Percentiles rank a stretch among this genome's conserved stretches.
Conservation (phyloP, 164 flowering plant species). For the Nymphaea thermarum region DNA sequence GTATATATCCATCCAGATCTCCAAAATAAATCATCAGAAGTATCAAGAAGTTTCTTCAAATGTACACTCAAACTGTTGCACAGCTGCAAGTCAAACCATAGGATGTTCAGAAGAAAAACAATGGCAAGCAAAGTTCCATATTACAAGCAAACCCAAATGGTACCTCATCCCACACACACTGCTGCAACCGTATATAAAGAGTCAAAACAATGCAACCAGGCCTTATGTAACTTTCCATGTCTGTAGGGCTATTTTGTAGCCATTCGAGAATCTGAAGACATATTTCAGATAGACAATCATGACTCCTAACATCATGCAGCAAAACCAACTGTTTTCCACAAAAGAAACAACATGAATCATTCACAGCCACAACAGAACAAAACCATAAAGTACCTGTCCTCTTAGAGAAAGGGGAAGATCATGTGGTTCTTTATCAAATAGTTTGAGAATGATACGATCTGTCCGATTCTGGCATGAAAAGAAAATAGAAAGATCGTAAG, state of each 20-base stretch:
- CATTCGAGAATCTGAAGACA: conserved; percentile 61
- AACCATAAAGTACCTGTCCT: conserved; percentile 34
- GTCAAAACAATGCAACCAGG: conserved; percentile 80
- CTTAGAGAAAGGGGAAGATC: conserved; percentile 50
- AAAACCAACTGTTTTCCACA: background rate
- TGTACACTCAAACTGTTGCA: conserved; percentile 35
- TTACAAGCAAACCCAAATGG: background rate
- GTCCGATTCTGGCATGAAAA: conserved; percentile 47
- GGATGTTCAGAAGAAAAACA: background rate
- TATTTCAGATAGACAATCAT: background rate
- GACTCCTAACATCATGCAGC: too few relatives aligned
- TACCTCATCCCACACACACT: conserved; percentile 68
- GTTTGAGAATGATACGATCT: conserved; percentile 78
- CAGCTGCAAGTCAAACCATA: conserved; percentile 23
- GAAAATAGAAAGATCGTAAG: background rate
- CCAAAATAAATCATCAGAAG: conserved; percentile 42
- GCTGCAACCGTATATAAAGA: conserved; percentile 41
- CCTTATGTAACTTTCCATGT: conserved; percentile 77
- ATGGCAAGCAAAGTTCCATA: background rate
- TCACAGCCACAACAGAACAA: too few relatives aligned
- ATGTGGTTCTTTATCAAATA: conserved; percentile 75
- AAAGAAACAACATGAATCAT: too few relatives aligned
- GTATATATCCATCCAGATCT: conserved; percentile 63
- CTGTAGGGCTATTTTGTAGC: conserved; percentile 79
- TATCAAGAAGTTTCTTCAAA: conserved; percentile 44